Conservation (phyloP, 83 land plant species). For the Larix sibirica region DNA sequence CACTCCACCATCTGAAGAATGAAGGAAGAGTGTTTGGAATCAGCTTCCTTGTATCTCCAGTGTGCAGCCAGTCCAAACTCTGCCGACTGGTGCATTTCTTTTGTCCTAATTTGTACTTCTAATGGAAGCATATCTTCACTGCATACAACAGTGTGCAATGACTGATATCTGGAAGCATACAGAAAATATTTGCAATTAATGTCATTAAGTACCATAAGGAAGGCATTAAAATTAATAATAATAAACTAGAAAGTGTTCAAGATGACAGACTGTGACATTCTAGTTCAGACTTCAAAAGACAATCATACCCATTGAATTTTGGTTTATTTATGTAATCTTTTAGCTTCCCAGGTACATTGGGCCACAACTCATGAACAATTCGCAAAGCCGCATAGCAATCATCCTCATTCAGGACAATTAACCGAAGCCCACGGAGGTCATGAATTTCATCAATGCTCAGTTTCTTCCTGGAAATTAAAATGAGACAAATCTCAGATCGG, state of each 20-base stretch:
- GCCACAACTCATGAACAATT: conserved; percentile 79
- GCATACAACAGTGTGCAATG: conserved; percentile 90
- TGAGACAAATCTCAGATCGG: not conserved
- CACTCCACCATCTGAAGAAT: conserved; percentile 92
- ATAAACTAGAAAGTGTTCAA: not conserved
- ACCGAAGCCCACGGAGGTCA: conserved; percentile 90
- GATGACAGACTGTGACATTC: not conserved
- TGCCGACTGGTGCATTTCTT: conserved; percentile 92
- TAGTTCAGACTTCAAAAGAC: not conserved
- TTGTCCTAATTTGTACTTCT: conserved; percentile 94
- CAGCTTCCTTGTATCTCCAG: conserved; percentile 96
- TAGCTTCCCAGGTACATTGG: conserved; percentile 63
- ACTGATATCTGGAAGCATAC: conserved; percentile 66
- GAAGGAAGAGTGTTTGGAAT: conserved; percentile 66
- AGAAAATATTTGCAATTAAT: not conserved
- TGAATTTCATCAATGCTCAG: conserved; percentile 88
- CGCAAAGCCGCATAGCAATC: conserved; percentile 80
- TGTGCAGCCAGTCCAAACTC: conserved; percentile 97
- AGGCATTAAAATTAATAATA: not conserved
- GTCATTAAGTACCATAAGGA: not conserved
- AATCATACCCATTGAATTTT: conserved; percentile 84
- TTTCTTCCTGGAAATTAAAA: conserved; percentile 70
- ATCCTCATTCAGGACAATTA: conserved; percentile 74
- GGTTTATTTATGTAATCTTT: conserved; percentile 87
- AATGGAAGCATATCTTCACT: conserved; percentile 78